phyloP scores from a whole-genome alignment of 2,329 filamentous ascomycete genomes.

The Ilyonectria mors-panacis region DNA sequence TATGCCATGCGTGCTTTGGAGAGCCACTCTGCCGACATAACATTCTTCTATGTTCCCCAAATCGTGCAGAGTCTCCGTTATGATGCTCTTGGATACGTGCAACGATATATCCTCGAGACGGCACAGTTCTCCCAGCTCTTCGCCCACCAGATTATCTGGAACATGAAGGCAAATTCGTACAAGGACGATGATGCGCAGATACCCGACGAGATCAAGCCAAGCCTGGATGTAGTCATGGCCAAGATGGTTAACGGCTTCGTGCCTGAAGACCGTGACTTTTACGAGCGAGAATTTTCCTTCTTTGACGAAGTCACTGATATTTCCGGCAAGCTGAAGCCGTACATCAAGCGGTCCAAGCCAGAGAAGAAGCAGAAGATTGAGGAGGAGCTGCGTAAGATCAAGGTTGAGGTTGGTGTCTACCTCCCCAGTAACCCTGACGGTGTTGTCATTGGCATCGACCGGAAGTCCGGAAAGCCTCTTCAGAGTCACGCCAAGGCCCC shows the following conservation, averaged over 20 bases:
- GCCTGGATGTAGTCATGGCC: conserved; percentile 89
- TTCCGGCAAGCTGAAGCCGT: conserved; percentile 94
- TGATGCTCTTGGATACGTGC: conserved; percentile 93
- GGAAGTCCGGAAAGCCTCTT: conserved; percentile 96
- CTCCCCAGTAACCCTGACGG: conserved; percentile 97
- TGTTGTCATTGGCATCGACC: conserved; percentile 96
- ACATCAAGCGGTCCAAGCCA: conserved; percentile 91
- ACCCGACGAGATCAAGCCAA: conserved; percentile 93
- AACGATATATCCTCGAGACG: conserved; percentile 96
- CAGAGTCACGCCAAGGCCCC: conserved; percentile 99
- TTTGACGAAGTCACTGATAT: conserved; percentile 97
- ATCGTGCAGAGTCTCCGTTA: conserved; percentile 97
- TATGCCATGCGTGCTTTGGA: conserved; percentile 97
- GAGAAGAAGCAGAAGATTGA: conserved; percentile 99
- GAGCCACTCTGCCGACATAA: conserved; percentile 94
- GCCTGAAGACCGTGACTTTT: conserved; percentile 84
- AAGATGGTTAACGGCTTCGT: conserved; percentile 89
- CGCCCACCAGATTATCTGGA: conserved; percentile 99
- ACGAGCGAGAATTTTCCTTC: conserved; percentile 96
- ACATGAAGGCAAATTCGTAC: conserved; percentile 99
- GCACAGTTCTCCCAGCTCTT: conserved; percentile 98
- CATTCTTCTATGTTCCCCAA: conserved; percentile 99
- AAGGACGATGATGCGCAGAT: conserved; percentile 95
- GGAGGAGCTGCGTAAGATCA: conserved; percentile 96
- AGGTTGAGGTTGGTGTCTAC: conserved; percentile 97